Base-by-base conservation (phyloP, 2,329 filamentous ascomycete genomes). In the Paecilomyces dactylethromorphus region DNA sequence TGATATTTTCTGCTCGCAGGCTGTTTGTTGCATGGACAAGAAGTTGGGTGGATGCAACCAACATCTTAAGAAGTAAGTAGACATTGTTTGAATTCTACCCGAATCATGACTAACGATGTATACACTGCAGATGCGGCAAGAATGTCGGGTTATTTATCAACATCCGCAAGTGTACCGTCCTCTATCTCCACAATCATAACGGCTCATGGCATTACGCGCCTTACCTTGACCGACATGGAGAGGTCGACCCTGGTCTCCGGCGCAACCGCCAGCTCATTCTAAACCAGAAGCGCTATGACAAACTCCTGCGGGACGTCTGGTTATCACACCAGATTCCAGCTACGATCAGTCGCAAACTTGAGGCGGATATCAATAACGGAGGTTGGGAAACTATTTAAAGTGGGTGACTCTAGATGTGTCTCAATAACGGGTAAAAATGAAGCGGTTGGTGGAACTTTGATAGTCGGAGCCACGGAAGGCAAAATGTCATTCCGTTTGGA, bases 121-220 rank as follows among this genome's bases (percentile, higher is more conserved):
- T 56, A 52, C 59, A 54, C 56, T 52, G 54, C 63, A 95, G 91
- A 67, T 97, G 93, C 74, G 92, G 94, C 70, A 85, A 87, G 62
- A 92, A 91, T 66, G 87, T 96, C 54, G 94, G 94, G n/a, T 80
- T 97, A 33, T 97, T 95, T 78, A 88, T 99, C 74, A 96, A 96
- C 73, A 93, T 99, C 66, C 89, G 94, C 65, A 97, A 97, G 78
- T 97, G 95, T 78, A 91, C 89, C 65, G 87, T 96, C 49, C 85
- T 96, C 60, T 96, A 96, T 74, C 80, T 96, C 58, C 92, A 96
- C 76, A 86, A 88, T 60, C 80, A 82, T 32, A 89, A 90, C 53
- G 94, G 94, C 45, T 92, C 89, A 26, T 99, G 89, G 79, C 87
- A 88, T 63, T 84, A 88, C 50, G 93, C 94, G 3, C 94, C 94